Conservation (phyloP, 2,329 filamentous ascomycete genomes). For the Mycosphaerella sp. region DNA sequence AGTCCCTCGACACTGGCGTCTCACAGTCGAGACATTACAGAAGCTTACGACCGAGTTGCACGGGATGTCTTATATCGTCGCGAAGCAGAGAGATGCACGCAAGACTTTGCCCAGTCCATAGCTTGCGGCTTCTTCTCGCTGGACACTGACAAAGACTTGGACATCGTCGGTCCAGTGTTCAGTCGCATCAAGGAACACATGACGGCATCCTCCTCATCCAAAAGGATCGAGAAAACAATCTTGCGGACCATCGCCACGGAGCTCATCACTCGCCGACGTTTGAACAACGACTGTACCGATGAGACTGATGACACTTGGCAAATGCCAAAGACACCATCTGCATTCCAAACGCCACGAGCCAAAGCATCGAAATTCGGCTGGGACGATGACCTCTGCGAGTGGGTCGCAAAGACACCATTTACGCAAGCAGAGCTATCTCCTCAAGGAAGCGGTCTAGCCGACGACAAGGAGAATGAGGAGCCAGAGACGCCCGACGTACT, state of each 20-base stretch:
- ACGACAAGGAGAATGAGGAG: neutral
- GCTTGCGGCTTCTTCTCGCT: neutral
- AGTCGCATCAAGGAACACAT: neutral
- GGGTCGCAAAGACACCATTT: conserved; percentile 40
- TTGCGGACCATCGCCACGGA: neutral
- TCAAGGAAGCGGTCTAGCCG: neutral
- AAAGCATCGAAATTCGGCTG: conserved; percentile 31
- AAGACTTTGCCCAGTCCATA: neutral
- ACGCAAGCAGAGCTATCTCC: neutral
- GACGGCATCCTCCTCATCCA: neutral
- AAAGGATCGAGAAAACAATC: neutral
- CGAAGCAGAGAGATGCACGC: neutral
- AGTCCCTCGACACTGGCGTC: neutral
- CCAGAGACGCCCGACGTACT: neutral
- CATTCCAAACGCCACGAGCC: neutral
- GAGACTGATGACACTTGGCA: neutral
- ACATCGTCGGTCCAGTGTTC: neutral
- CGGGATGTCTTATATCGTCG: neutral
- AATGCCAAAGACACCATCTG: neutral
- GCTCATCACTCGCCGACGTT: neutral
- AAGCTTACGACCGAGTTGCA: neutral
- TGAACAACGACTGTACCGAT: neutral
- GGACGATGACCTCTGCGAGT: conserved; percentile 44
- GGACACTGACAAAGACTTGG: neutral
- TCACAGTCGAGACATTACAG: neutral